Percentiles rank a stretch among this genome's conserved stretches.
phyloP scores from a whole-genome alignment of 139 green algal species.

The Coelastrella sp. region DNA sequence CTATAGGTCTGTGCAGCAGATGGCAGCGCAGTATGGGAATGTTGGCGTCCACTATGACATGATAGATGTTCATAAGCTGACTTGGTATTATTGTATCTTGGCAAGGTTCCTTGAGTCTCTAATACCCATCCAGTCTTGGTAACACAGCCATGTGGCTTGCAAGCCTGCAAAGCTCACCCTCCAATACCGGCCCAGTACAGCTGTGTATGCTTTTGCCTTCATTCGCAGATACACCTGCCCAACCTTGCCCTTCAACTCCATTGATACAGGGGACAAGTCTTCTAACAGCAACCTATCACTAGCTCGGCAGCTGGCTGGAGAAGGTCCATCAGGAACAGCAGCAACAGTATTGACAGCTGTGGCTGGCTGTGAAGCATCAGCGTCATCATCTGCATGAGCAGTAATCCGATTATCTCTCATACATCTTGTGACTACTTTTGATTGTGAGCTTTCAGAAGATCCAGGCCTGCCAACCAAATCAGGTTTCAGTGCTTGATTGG shows the following conservation, averaged over 20 bases:
- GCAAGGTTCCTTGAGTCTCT: too few relatives aligned
- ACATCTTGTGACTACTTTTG: too few relatives aligned
- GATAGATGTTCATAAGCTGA: too few relatives aligned
- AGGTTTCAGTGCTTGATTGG: too few relatives aligned
- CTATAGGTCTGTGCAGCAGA: too few relatives aligned
- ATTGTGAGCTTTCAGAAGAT: too few relatives aligned
- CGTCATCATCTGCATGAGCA: background rate
- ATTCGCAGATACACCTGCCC: conserved; percentile 14
- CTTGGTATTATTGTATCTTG: too few relatives aligned
- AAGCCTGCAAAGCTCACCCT: background rate
- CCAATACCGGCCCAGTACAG: conserved; percentile 16
- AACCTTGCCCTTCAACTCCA: conserved; percentile 19
- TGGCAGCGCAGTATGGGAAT: too few relatives aligned
- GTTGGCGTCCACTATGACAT: too few relatives aligned
- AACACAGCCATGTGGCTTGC: background rate
- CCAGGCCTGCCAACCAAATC: too few relatives aligned
- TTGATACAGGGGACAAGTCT: background rate
- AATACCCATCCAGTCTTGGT: too few relatives aligned
- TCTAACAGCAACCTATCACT: conserved; percentile 25
- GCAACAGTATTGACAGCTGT: background rate
- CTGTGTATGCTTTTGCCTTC: background rate
- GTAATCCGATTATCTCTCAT: background rate
- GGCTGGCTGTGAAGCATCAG: background rate
- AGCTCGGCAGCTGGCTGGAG: background rate
- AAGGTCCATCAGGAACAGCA: background rate